Conservation (phyloP, 768 basidiomycete species). For the Tricholoma saponaceum region DNA sequence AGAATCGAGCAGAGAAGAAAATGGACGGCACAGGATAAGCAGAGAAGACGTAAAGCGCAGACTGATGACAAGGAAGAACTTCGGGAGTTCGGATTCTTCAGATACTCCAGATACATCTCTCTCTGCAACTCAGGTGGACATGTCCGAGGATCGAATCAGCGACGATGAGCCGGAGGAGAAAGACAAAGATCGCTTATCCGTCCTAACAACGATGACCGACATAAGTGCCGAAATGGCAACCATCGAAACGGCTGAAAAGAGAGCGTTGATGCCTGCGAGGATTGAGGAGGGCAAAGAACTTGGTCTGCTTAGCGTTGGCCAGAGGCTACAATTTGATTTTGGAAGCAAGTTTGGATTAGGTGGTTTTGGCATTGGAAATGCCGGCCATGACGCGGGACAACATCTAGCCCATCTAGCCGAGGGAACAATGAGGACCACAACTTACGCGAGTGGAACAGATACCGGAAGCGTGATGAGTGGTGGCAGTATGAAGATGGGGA, state of each 20-base stretch:
- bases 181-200: constrained; percentile 35
- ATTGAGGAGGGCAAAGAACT: constrained; percentile 27
- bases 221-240: constrained; percentile 48
- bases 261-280: constrained; percentile 18
- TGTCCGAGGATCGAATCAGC: not conserved
- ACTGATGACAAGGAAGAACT: constrained; percentile 39
- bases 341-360: constrained; percentile 44
- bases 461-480: constrained; percentile 23
- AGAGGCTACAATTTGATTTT: constrained; percentile 40
- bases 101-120: constrained; percentile 15
- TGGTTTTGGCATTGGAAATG: constrained; percentile 26
- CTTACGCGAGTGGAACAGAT: constrained; percentile 3
- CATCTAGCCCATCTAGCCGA: constrained; percentile 4
- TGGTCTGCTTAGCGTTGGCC: constrained; percentile 20
- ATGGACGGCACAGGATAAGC: constrained; percentile 38
- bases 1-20: not conserved
- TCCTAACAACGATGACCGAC: constrained; percentile 36
- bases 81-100: constrained; percentile 31
- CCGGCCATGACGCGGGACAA: constrained; percentile 7
- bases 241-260: constrained; percentile 44
- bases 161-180: constrained; percentile 22
- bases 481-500: constrained; percentile 31
- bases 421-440: not conserved
- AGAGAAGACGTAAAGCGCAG: constrained; percentile 51
- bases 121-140: not conserved